Evolutionary conservation across 805 yeast species (phyloP), one percentile per base, ranked within the genome.

Genomic region (Spathaspora gorwiae): DNA sequence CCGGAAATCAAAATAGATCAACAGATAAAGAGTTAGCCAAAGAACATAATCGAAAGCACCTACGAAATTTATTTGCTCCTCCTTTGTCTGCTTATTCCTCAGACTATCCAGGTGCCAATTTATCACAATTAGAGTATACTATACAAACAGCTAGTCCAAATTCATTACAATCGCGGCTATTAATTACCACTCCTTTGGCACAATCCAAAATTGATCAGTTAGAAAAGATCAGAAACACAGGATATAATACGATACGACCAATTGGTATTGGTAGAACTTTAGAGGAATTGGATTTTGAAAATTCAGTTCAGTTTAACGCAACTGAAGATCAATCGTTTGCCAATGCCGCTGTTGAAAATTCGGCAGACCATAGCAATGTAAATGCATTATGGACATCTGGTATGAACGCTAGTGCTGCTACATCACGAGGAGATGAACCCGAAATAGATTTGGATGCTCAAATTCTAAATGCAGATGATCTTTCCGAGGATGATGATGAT

Each of bases 81-180:
- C 81, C 84, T 7, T 57, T 80, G 19, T 71, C 78, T 14, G 78
- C 81, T 2, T 80, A 79, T 52, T 70, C 80, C 0, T 70, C 82
- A 3, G 77, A 74, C 15, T 61, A 65, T 45, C 62, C 65, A 9
- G 67, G 66, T 1, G 55, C 60, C 7, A 55, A 53, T 37, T 19
- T 55, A 7, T 37, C 48, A 11, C 53, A 56, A 43, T 46, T 55
- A 32, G 58, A 54, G 24, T 53, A 51, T 40, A 53, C 54, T 6
- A 51, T 53, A n/a, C 52, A 49, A 33, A 37, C 35, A 24, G 33
- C 36, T 26, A 26, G 34, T 27, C 4, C 34, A 34, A 27, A 36
- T 29, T 32, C 26, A 11, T 11, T 15, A 9, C 41, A 29, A 3
- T 39, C 49, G 24, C 50, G 45, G 26, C 39, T 51, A 15, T 43